Evolutionary conservation across 108 stramenopile genomes (phyloP).

Genomic region (Mediolabrus comicus): DNA sequence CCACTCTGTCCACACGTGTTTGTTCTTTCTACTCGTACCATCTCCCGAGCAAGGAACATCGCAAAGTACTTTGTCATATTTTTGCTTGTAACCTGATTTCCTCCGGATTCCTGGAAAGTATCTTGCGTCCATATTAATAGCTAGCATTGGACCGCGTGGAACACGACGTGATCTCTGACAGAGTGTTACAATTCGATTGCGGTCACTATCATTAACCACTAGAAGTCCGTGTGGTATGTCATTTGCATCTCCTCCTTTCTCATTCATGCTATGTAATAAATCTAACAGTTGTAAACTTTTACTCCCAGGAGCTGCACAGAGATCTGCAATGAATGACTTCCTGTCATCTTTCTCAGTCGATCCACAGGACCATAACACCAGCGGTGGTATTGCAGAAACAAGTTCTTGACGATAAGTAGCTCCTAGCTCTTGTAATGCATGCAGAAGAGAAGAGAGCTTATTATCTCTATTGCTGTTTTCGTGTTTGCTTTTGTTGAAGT

Average conservation of each 20-base stretch:
- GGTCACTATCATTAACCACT: conserved; percentile 91
- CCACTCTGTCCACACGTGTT: conserved; percentile 73
- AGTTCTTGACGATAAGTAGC: conserved; percentile 82
- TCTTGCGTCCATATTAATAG: conserved; percentile 60
- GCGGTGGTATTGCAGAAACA: conserved; percentile 93
- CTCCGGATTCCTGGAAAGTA: conserved; percentile 55
- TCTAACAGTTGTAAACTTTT: conserved; percentile 96
- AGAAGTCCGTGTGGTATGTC: conserved; percentile 68
- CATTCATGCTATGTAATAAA: conserved; percentile 37
- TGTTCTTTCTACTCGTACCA: conserved; percentile 92
- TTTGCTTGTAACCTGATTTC: conserved; percentile 12
- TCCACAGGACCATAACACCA: conserved; percentile 66
- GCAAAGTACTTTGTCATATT: conserved; percentile 89
- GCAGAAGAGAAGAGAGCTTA: background rate
- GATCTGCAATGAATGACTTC: conserved; percentile 21
- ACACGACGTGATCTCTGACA: conserved; percentile 82
- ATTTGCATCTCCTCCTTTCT: background rate
- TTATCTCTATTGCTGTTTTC: background rate
- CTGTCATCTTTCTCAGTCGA: background rate
- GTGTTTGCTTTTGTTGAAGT: background rate
- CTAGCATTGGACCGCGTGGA: conserved; percentile 7
- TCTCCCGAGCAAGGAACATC: conserved; percentile 98
- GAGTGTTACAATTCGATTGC: conserved; percentile 91
- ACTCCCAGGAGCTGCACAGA: conserved; percentile 95
- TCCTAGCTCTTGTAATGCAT: conserved; percentile 7